Evolutionary conservation across 2,329 filamentous ascomycete genomes (phyloP).

Genomic region (Fusarium continuum): DNA sequence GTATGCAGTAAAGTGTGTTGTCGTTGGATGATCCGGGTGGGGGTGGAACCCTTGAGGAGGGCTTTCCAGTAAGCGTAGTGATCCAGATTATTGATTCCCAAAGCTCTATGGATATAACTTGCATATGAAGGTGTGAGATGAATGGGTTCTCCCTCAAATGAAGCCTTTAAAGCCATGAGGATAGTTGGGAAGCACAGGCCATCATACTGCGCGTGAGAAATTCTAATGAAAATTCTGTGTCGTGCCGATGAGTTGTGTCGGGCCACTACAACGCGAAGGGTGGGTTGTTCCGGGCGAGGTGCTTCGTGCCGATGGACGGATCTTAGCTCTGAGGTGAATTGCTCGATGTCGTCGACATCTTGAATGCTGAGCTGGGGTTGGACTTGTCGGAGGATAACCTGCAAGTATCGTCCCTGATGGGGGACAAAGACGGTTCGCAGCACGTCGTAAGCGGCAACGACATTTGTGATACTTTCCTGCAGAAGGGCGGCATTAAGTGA

Average conservation of each 20-base stretch:
- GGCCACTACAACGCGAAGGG: conserved; percentile 15
- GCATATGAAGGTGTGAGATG: background rate
- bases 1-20: background rate
- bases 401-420: conserved; percentile 10
- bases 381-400: conserved; percentile 21
- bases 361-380: conserved; percentile 10
- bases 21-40: conserved; percentile 9
- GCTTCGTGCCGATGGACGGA: background rate
- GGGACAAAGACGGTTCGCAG: conserved; percentile 31
- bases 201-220: conserved; percentile 32
- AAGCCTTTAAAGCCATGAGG: conserved; percentile 3
- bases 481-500: conserved; percentile 5
- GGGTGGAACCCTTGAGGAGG: conserved; percentile 6
- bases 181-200: conserved; percentile 27
- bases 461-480: conserved; percentile 21
- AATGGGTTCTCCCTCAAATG: conserved; percentile 13
- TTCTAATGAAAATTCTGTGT: conserved; percentile 23
- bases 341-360: conserved; percentile 10
- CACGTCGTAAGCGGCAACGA: conserved; percentile 22
- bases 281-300: background rate
- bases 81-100: background rate
- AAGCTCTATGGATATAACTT: conserved; percentile 1
- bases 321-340: conserved; percentile 10
- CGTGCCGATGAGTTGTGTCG: background rate
- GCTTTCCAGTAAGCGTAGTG: conserved; percentile 22